Evolutionary conservation across 2,329 filamentous ascomycete genomes (phyloP).

Genomic region (Neonectria coccinea): DNA sequence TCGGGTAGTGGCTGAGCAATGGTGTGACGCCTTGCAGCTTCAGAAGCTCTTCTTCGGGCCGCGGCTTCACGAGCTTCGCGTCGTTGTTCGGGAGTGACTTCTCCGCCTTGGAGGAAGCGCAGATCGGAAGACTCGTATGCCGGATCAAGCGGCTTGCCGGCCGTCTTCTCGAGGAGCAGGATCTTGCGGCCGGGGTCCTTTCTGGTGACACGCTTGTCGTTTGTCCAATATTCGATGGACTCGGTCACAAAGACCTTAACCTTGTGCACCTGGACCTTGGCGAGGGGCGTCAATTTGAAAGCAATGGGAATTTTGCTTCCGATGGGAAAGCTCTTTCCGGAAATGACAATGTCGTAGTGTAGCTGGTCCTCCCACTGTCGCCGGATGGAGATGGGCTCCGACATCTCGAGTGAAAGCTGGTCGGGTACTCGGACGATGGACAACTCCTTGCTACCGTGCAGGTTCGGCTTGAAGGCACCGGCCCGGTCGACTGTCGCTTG

Average conservation of each 20-base stretch:
- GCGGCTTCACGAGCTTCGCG: slow-evolving; percentile 62
- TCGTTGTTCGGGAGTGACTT: slow-evolving; percentile 68
- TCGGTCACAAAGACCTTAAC: slow-evolving; percentile 93
- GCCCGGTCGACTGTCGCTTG: slow-evolving; percentile 87
- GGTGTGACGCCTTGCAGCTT: slow-evolving; percentile 59
- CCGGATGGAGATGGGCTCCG: slow-evolving; percentile 93
- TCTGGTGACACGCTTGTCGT: slow-evolving; percentile 84
- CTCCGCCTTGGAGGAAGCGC: slow-evolving; percentile 82
- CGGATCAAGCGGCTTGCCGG: slow-evolving; percentile 79
- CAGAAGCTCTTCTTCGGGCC: slow-evolving; percentile 63
- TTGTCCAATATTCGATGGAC: slow-evolving; percentile 90
- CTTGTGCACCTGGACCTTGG: slow-evolving; percentile 93
- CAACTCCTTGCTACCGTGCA: slow-evolving; percentile 85
- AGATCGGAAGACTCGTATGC: slow-evolving; percentile 82
- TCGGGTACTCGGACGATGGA: slow-evolving; percentile 86
- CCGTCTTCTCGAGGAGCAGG: slow-evolving; percentile 86
- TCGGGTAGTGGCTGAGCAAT: slow-evolving; percentile 60
- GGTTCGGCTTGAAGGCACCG: slow-evolving; percentile 89
- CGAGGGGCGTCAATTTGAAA: slow-evolving; percentile 91
- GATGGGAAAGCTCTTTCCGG: slow-evolving; percentile 92
- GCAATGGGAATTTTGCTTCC: slow-evolving; percentile 90
- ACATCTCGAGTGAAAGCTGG: slow-evolving; percentile 88
- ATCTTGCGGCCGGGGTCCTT: slow-evolving; percentile 88
- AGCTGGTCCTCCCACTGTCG: slow-evolving; percentile 95
- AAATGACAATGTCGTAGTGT: slow-evolving; percentile 96